Base-by-base conservation (phyloP, 768 basidiomycete genomes). In the Russula compacta region DNA sequence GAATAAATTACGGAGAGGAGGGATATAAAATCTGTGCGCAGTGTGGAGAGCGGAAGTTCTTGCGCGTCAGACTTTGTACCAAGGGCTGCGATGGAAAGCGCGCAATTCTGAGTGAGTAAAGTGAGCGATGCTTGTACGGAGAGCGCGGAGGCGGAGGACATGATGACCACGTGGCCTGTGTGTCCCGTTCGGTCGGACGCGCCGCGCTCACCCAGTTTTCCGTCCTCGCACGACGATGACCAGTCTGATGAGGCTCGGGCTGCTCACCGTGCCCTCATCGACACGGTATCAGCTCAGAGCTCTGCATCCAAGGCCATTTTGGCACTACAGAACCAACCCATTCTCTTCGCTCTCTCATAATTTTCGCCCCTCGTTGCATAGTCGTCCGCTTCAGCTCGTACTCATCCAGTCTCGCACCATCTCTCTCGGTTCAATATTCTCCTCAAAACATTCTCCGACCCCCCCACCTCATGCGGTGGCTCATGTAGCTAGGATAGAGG, bases 401-500 rank as follows among this genome's bases (percentile, higher is more conserved):
- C 43, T 64, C 11, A 48, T 57, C 38, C 44, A 56, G 24, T 57
- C 33, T 15, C 63, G 60, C 10, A 35, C 47, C 36, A 57, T 64
- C 53, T 65, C 58, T 17, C 29, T 59, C 6, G 53, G 61, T 42
- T 59, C 59, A 14, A 60, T 59, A 38, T 61, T 61, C 38, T 56
- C 58, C 0, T 56, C 56, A 53, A 58, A 46, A 35, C 50, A 56
- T 12, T 48, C 67, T 53, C 61, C 61, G 1, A 52, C 57, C 15
- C 85, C 87, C 0, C 78, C 85, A 0, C 86, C 87, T 3, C 76
- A 79, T 32, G 78, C 85, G 29, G 83, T 89, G 10, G 86, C 84
- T 7, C 78, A 82, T 47, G 84, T 91, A 33, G 81, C 86, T n/a
- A 76, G 81, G 14, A 78, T 89, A 53, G 91, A 93, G 67, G 85